phyloP scores from a whole-genome alignment of 495 filamentous ascomycete genomes.

The Schizothecium vesticola region DNA sequence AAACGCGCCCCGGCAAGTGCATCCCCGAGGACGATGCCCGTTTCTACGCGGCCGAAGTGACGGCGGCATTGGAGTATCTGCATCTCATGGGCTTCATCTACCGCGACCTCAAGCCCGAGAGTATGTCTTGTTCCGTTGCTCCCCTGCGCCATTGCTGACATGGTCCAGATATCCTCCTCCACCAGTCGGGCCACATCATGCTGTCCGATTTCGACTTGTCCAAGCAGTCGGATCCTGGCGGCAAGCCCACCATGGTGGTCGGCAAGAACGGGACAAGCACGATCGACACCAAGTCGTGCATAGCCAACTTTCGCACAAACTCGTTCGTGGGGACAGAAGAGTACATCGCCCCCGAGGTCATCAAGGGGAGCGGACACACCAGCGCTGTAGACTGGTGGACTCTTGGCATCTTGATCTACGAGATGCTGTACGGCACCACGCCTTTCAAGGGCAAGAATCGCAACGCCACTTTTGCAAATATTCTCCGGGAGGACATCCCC shows the following conservation, averaged over 20 bases:
- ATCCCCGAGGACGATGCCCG: slow-evolving; percentile 94
- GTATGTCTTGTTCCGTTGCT: slow-evolving; percentile 47
- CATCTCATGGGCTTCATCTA: slow-evolving; percentile 99
- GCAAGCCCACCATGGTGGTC: slow-evolving; percentile 95
- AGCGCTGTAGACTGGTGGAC: slow-evolving; percentile 99
- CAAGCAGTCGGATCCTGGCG: slow-evolving; percentile 94
- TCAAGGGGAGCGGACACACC: slow-evolving; percentile 96
- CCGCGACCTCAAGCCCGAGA: slow-evolving; percentile 95
- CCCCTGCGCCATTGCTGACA: slow-evolving; percentile 9
- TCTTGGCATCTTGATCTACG: slow-evolving; percentile 90
- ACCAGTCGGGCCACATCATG: slow-evolving; percentile 99
- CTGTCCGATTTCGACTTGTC: slow-evolving; percentile 97
- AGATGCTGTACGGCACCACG: slow-evolving; percentile 98
- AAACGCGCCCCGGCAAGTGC: slow-evolving; percentile 94
- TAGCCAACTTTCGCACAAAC: slow-evolving; percentile 96
- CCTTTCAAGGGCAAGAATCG: slow-evolving; percentile 99
- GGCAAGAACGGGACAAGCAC: slow-evolving; percentile 75
- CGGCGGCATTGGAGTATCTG: slow-evolving; percentile 91
- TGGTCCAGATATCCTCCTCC: slow-evolving; percentile 80
- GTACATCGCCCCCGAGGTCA: slow-evolving; percentile 97
- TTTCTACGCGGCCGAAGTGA: slow-evolving; percentile 98
- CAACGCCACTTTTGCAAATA: slow-evolving; percentile 97
- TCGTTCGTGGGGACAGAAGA: slow-evolving; percentile 98
- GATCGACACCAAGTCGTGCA: slow-evolving; percentile 97
- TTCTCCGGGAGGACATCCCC: slow-evolving; percentile 86